A percentile compares a stretch with the other conserved stretches of the same genome.
Evolutionary conservation across 2,329 filamentous ascomycete species (phyloP).

Genomic region (Alternaria triticina): DNA sequence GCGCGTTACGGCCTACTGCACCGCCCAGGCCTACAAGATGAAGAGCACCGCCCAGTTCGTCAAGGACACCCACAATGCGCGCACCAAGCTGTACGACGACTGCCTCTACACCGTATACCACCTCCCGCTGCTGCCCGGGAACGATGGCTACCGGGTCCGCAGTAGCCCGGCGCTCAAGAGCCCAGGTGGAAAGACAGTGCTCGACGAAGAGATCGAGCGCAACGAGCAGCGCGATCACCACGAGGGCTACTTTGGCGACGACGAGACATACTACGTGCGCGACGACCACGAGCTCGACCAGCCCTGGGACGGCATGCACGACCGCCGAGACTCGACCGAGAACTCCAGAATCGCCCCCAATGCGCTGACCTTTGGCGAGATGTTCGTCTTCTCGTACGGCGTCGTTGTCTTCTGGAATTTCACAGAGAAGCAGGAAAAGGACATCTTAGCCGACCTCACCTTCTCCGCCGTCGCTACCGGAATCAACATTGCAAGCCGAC

Average conservation of each 20-base stretch:
- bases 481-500: slow-evolving; percentile 74
- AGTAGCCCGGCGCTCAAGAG: slow-evolving; percentile 93
- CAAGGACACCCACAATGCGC: slow-evolving; percentile 83
- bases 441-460: slow-evolving; percentile 91
- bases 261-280: slow-evolving; percentile 61
- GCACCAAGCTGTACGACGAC: slow-evolving; percentile 97
- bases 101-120: slow-evolving; percentile 97
- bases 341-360: slow-evolving; percentile 67
- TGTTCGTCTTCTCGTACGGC: slow-evolving; percentile 97
- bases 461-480: slow-evolving; percentile 76
- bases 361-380: slow-evolving; percentile 83
- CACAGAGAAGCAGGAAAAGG: slow-evolving; percentile 92
- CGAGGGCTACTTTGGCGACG: slow-evolving; percentile 86
- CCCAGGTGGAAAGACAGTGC: slow-evolving; percentile 86
- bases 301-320: slow-evolving; percentile 22
- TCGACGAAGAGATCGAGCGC: slow-evolving; percentile 95
- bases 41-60: slow-evolving; percentile 87
- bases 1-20: slow-evolving; percentile 93
- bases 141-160: slow-evolving; percentile 83
- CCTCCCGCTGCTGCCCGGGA: slow-evolving; percentile 82
- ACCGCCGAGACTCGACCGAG: slow-evolving; percentile 29
- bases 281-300: slow-evolving; percentile 40
- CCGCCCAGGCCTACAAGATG: slow-evolving; percentile 90
- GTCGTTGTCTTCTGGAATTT: slow-evolving; percentile 99
- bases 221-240: slow-evolving; percentile 89